A percentile compares a stretch with the other conserved stretches of the same genome.
These are phyloP conservation scores for Dimargaris cristalligena DNA, from an alignment of 192 early-diverging fungal genomes.

Conservation along the genomic window DNA sequence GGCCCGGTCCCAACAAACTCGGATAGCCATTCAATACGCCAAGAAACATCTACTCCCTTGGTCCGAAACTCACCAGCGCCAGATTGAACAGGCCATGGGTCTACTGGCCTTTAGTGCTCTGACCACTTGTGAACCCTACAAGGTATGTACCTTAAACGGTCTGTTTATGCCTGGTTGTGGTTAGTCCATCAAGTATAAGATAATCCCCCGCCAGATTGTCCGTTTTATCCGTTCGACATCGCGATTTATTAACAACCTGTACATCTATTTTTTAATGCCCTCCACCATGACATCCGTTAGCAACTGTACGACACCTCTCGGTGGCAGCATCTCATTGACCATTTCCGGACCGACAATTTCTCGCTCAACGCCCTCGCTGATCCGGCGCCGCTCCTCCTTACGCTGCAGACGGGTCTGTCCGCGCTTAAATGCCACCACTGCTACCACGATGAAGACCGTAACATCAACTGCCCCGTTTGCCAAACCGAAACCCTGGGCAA, in stretches of 20 bases:
- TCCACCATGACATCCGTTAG: too few species aligned
- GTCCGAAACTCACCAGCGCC: conserved; percentile 53
- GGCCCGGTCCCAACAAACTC: conserved; percentile 36
- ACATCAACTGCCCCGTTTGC: conserved; percentile 94
- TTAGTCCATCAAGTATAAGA: too few species aligned
- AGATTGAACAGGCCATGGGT: conserved; percentile 80
- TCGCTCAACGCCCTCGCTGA: conserved; percentile 74
- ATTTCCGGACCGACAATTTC: conserved; percentile 78
- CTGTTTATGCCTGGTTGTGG: too few species aligned
- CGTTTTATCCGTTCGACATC: too few species aligned
- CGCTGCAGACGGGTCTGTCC: conserved; percentile 88
- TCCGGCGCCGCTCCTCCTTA: conserved; percentile 68
- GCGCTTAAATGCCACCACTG: conserved; percentile 86
- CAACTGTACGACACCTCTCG: conserved; percentile 44
- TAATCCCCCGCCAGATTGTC: too few species aligned
- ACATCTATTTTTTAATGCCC: too few species aligned
- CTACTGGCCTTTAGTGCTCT: conserved; percentile 66
- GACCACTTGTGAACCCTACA: conserved; percentile 70
- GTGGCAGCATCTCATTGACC: conserved; percentile 60
- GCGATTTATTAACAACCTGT: too few species aligned
- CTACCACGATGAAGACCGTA: conserved; percentile 51
- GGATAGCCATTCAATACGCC: conserved; percentile 71
- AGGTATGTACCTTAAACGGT: too few species aligned
- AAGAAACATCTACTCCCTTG: conserved; percentile 69
- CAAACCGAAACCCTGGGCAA: conserved; percentile 63